Base-by-base conservation (phyloP, 2,329 filamentous ascomycete genomes). In the Ciborinia camelliae region DNA sequence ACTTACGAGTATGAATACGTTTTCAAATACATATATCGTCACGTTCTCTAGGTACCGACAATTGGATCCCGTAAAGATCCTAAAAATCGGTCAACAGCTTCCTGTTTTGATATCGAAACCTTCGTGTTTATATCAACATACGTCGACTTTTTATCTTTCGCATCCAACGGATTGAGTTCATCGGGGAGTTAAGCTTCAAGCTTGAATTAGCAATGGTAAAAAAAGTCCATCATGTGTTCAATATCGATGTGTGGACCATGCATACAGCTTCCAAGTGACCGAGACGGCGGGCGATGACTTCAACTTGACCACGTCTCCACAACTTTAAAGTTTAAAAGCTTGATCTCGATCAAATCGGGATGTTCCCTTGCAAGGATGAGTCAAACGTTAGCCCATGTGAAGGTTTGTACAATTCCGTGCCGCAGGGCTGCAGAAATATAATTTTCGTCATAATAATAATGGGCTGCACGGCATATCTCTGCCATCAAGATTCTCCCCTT, bases 261-360 rank as follows among this genome's bases (percentile, higher is more conserved):
- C 30, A 32, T 35, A 28, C 20, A 1, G 28, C n/a, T 26, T 20
- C 45, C 30, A 41, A 41, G 59, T 47, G 35, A 43, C 35, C 47
- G 28, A 48, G 23, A 62, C 35, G 47, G 8, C 47, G 39, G 39
- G 12, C 14, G 39, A 58, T 58, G 41, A 45, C 14, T 43, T 28
- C 39, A 43, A 58, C 18, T 58, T 23, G 54, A 58, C 20, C 20
- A 58, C 20, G 18, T 45, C 54, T 58, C 59, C 59, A 35, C 47
- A 62, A 62, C 59, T 53, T 23, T 62, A 41, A 53, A 62, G 23
- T 7, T 53, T 41, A 35, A 61, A 58, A 61, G n/a, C 30, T 26
- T 37, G 30, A 37, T 39, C 30, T 30, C 9, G n/a, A 30, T 41
- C 58, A 52, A 41, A 52, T 23, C 32, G 47, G 35, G 45, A 23